Evolutionary conservation across 2,329 filamentous ascomycete species (phyloP).

Genomic region (Chaetomium sp.): DNA sequence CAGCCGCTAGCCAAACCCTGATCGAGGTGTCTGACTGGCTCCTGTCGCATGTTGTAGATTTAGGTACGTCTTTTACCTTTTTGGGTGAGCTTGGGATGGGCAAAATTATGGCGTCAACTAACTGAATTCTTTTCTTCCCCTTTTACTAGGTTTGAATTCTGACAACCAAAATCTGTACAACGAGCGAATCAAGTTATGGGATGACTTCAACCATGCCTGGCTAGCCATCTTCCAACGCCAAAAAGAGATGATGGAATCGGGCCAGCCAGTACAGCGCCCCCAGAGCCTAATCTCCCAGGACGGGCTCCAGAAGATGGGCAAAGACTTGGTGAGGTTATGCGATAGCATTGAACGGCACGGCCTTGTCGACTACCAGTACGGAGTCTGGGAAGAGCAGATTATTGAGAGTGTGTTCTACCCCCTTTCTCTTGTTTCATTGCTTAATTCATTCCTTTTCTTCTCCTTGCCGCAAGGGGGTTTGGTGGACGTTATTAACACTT

Average conservation of each 20-base stretch:
- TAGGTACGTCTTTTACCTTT: constrained; percentile 46
- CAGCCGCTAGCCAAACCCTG: constrained; percentile 46
- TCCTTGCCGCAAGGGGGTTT: neutral
- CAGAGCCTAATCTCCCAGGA: constrained; percentile 62
- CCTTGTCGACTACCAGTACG: constrained; percentile 96
- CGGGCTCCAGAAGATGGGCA: constrained; percentile 70
- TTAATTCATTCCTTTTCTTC: neutral
- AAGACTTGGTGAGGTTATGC: constrained; percentile 74
- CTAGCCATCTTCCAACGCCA: constrained; percentile 76
- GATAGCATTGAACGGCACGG: constrained; percentile 84
- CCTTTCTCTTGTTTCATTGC: neutral
- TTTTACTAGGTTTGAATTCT: constrained; percentile 64
- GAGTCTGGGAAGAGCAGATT: constrained; percentile 92
- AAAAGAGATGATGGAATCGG: constrained; percentile 63
- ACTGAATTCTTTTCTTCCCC: neutral
- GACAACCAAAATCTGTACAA: constrained; percentile 72
- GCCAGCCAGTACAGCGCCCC: constrained; percentile 48
- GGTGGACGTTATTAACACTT: neutral
- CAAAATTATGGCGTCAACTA: neutral
- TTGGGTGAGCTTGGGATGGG: neutral
- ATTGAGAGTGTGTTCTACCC: constrained; percentile 59
- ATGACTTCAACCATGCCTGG: constrained; percentile 92
- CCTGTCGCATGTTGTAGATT: constrained; percentile 46
- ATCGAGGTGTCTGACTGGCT: constrained; percentile 50
- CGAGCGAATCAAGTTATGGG: constrained; percentile 80